Conservation (phyloP, 148 eudicot genomes). For the Mesembryanthemum crystallinum region DNA sequence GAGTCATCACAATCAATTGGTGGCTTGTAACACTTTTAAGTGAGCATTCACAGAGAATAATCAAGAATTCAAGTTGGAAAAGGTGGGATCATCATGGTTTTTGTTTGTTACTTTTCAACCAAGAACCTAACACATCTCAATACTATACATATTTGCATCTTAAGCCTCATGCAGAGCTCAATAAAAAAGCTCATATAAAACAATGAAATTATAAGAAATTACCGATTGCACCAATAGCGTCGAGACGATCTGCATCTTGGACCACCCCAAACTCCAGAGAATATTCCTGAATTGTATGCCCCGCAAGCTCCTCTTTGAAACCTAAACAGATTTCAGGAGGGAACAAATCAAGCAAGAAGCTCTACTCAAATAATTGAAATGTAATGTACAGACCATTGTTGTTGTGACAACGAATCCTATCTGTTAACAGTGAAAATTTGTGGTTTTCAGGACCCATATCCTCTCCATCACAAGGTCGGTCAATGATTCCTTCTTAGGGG, state of each 20-base stretch:
- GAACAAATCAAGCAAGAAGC: no score
- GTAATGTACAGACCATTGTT: no score
- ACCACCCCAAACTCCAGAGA: conserved; percentile 80
- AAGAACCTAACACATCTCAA: not conserved
- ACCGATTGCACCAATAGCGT: conserved; percentile 99
- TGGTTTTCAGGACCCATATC: no score
- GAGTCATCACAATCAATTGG: not conserved
- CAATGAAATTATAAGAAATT: conserved; percentile 8
- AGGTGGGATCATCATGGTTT: not conserved
- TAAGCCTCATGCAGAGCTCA: not conserved
- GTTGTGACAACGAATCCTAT: no score
- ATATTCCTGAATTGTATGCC: conserved; percentile 32
- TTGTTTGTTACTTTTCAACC: not conserved
- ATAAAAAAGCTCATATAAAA: not conserved
- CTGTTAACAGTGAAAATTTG: no score
- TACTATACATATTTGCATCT: not conserved
- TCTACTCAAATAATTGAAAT: no score
- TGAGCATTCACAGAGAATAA: not conserved
- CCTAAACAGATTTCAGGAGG: conserved; percentile 38
- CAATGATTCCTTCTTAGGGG: no score
- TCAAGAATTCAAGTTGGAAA: not conserved
- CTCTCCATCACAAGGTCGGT: no score
- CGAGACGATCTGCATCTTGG: conserved; percentile 99
- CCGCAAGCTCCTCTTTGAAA: conserved; percentile 83
- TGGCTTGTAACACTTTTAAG: not conserved